These are phyloP conservation scores for Schrenkiella parvula DNA, from an alignment of 345 rosid species.

Conservation along the genomic window DNA sequence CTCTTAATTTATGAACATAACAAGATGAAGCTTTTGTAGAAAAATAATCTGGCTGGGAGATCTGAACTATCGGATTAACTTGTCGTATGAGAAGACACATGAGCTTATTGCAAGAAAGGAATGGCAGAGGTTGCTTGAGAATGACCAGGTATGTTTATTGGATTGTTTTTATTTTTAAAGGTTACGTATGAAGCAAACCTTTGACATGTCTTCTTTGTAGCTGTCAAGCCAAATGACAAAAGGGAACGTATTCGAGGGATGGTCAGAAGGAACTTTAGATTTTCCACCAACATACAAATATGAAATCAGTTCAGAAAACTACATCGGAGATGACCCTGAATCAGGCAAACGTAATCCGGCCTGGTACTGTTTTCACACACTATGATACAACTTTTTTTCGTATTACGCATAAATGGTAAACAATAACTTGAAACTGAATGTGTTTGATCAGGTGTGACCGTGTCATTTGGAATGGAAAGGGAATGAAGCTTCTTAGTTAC, in stretches of 20 bases:
- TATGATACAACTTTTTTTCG: not conserved
- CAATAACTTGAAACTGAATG: not conserved
- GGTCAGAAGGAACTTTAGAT: slow-evolving; percentile 69
- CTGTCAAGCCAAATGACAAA: slow-evolving; percentile 63
- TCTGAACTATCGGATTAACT: slow-evolving; percentile 82
- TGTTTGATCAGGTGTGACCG: slow-evolving; percentile 77
- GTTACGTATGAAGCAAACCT: not conserved
- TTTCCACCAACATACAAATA: slow-evolving; percentile 95
- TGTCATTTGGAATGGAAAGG: slow-evolving; percentile 77
- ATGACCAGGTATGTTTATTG: slow-evolving; percentile 64
- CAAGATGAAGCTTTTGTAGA: slow-evolving; percentile 41
- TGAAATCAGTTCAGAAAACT: slow-evolving; percentile 65
- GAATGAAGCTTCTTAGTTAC: slow-evolving; percentile 66
- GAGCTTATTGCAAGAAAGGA: slow-evolving; percentile 60
- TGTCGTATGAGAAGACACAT: slow-evolving; percentile 58
- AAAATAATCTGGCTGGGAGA: slow-evolving; percentile 91
- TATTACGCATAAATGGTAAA: not conserved
- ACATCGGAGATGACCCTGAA: slow-evolving; percentile 69
- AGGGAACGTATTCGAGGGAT: slow-evolving; percentile 79
- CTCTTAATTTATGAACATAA: not conserved
- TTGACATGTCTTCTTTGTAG: slow-evolving; percentile 34
- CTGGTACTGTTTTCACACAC: slow-evolving; percentile 43
- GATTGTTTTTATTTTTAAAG: not conserved
- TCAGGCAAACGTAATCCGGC: slow-evolving; percentile 82
- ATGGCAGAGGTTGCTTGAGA: slow-evolving; percentile 70